Conservation (phyloP, 2,329 filamentous ascomycete species). For the Colletotrichum tanaceti region DNA sequence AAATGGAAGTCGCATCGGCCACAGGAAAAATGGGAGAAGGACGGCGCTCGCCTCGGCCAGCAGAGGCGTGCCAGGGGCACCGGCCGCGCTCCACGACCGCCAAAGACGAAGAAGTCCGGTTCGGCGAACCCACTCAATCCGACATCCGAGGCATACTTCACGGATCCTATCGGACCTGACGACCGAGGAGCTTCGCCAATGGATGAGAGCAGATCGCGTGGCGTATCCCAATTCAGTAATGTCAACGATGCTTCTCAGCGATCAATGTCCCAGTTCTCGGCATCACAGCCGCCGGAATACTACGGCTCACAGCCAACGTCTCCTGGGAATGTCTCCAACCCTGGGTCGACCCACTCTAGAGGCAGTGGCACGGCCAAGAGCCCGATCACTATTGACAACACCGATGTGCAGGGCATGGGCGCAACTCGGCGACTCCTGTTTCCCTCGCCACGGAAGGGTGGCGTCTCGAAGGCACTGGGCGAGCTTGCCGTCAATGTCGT, state of each 20-base stretch:
- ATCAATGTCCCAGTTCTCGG: slow-evolving; percentile 20
- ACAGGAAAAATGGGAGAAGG: slow-evolving; percentile 82
- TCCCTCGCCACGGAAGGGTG: slow-evolving; percentile 77
- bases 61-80: slow-evolving; percentile 62
- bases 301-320: slow-evolving; percentile 28
- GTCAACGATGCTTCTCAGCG: slow-evolving; percentile 27
- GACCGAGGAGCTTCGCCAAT: slow-evolving; percentile 30
- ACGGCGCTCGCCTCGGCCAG: slow-evolving; percentile 63
- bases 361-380: slow-evolving; percentile 67
- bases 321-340: slow-evolving; percentile 47
- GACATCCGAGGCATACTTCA: slow-evolving; percentile 67
- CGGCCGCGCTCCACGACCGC: slow-evolving; percentile 49
- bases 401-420: slow-evolving; percentile 62
- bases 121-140: slow-evolving; percentile 60
- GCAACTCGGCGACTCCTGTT: slow-evolving; percentile 78
- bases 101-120: slow-evolving; percentile 61
- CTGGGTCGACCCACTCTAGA: slow-evolving; percentile 64
- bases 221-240: slow-evolving; percentile 36
- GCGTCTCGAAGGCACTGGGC: slow-evolving; percentile 70
- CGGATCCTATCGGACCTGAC: slow-evolving; percentile 62
- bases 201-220: slow-evolving; percentile 38
- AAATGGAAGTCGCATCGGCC: slow-evolving; percentile 90
- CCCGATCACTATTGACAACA: slow-evolving; percentile 65
- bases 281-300: slow-evolving; percentile 25
- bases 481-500: slow-evolving; percentile 67